Conservation (phyloP, 2,329 filamentous ascomycete species). For the Aspergillus sojae region DNA sequence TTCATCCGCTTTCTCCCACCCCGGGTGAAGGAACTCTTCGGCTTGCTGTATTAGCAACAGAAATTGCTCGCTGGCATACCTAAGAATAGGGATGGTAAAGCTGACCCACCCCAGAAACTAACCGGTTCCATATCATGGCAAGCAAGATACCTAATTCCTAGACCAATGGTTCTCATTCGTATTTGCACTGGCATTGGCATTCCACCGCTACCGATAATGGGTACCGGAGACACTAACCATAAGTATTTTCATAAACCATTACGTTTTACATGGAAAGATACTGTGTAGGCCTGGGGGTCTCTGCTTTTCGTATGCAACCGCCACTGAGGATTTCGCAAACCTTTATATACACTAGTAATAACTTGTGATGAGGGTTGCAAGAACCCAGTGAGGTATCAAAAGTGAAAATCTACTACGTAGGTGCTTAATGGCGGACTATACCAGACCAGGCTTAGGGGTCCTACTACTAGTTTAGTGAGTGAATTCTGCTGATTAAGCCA, state of each 20-base stretch:
- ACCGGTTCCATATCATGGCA: background rate
- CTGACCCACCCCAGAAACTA: background rate
- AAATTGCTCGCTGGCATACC: background rate
- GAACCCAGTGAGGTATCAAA: background rate
- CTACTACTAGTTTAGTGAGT: background rate
- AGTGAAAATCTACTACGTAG: background rate
- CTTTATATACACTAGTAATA: background rate
- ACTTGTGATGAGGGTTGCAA: background rate
- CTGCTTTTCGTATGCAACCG: background rate
- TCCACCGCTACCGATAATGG: background rate
- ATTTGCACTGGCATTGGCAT: background rate
- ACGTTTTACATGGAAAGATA: background rate
- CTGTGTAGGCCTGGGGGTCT: background rate
- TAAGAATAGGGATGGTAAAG: background rate
- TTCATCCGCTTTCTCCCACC: background rate
- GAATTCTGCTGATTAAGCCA: slow-evolving; percentile 2
- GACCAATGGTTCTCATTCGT: background rate
- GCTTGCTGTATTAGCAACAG: background rate
- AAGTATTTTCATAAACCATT: background rate
- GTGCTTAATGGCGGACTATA: background rate
- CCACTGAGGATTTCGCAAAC: background rate
- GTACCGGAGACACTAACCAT: background rate
- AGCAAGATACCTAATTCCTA: background rate
- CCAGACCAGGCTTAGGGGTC: background rate
- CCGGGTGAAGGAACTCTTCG: background rate